phyloP scores from a whole-genome alignment of 176 grass and related monocot species.

The Oryza glumipatula region DNA sequence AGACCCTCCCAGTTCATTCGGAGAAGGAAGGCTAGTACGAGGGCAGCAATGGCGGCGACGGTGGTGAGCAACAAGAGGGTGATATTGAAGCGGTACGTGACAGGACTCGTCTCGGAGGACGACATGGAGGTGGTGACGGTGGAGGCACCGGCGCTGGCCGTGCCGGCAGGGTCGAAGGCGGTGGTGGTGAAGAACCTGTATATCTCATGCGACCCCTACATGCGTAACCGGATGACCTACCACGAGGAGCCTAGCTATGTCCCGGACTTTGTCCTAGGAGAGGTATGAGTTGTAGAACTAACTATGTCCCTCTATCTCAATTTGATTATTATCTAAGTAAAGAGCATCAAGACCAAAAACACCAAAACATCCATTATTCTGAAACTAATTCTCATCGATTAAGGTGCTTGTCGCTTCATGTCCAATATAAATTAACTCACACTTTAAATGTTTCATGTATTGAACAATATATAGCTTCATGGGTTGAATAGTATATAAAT shows the following conservation, averaged over 20 bases:
- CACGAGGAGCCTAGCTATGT: conserved; percentile 32
- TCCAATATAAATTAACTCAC: too few species aligned
- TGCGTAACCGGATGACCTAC: conserved; percentile 59
- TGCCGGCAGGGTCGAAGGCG: conserved; percentile 9
- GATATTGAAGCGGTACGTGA: conserved; percentile 58
- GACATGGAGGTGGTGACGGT: conserved; percentile 53
- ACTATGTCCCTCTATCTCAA: too few species aligned
- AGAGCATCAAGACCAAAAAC: too few species aligned
- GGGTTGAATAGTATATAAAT: too few species aligned
- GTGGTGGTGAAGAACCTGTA: conserved; percentile 69
- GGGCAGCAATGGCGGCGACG: neutral
- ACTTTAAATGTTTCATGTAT: too few species aligned
- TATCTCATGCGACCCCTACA: conserved; percentile 74
- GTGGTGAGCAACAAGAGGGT: conserved; percentile 49
- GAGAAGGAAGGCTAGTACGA: too few species aligned
- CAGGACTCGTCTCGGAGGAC: conserved; percentile 37
- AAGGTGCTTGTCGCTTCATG: too few species aligned
- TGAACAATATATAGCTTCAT: too few species aligned
- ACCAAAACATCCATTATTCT: too few species aligned
- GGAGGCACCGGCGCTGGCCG: neutral
- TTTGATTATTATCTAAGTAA: too few species aligned
- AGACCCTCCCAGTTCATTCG: too few species aligned
- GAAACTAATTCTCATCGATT: too few species aligned
- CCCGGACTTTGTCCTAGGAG: conserved; percentile 35
- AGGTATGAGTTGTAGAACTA: neutral